Base-by-base conservation (phyloP, 2,329 filamentous ascomycete genomes). In the Alternaria brassicae region DNA sequence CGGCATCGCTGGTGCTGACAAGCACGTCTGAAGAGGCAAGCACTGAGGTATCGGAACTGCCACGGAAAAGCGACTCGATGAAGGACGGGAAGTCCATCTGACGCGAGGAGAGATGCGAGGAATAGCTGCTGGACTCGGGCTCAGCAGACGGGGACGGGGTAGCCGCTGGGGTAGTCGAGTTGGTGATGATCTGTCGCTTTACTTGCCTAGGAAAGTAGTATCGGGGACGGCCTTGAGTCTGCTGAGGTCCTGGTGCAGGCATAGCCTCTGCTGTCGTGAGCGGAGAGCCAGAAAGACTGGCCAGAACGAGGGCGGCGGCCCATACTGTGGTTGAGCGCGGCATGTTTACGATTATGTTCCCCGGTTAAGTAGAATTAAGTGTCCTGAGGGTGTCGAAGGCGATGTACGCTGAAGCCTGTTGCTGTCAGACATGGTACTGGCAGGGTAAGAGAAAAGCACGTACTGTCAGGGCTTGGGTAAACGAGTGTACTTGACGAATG, bases 401-500 rank as follows among this genome's bases (percentile, higher is more conserved):
- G 56, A 55, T 60, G 62, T 45, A 54, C 61, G 62, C 62, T 34
- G 63, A 60, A 65, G 65, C 63, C 56, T 61, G 58, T 15, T 17
- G 1, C 17, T 57, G 61, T 70, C 49, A 71, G 64, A 60, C 56
- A 59, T 50, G 58, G 34, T n/a, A 21, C 40, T 60, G 53, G 50
- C 42, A 49, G 25, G 27, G 6, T 8, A 48, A 19, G 34, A 36
- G 48, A 9, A 28, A 23, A n/a, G n/a, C n/a, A 70, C 74, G 44
- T 69, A 77, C 74, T 74, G 76, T 81, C 72, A 75, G 73, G 73
- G 69, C 61, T 62, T 64, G 62, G 72, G 69, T 76, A 83, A 83
- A 82, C 81, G 81, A 83, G 79, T 83, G 81, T 80, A 81, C 75
- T 81, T 82, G 81, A 82, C 81, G 72, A 78, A 69, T 64, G 67